Evolutionary conservation across 805 yeast genomes (phyloP).

Genomic region (Starmerella sp.): DNA sequence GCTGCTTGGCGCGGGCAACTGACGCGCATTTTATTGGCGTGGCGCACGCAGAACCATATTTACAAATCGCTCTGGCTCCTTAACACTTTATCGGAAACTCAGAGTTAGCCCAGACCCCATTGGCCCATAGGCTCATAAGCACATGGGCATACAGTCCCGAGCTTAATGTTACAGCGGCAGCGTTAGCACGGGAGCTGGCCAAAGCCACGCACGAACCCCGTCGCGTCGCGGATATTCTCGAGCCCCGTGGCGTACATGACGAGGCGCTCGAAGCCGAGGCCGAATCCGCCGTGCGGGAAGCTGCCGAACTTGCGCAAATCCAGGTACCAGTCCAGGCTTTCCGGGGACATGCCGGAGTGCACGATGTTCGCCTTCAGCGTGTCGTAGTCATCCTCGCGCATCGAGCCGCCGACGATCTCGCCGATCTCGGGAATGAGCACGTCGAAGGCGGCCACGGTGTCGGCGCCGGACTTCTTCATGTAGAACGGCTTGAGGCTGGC

Average conservation of each 20-base stretch:
- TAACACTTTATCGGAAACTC: background rate
- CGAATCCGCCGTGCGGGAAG: slow-evolving; percentile 95
- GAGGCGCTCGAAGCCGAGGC: slow-evolving; percentile 85
- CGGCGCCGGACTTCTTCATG: slow-evolving; percentile 45
- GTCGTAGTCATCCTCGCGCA: slow-evolving; percentile 63
- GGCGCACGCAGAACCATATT: too few relatives aligned
- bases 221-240: slow-evolving; percentile 74
- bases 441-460: slow-evolving; percentile 76
- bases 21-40: too few relatives aligned
- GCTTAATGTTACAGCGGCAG: background rate
- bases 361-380: slow-evolving; percentile 41
- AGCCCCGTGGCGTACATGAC: slow-evolving; percentile 60
- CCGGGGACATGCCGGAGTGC: slow-evolving; percentile 42
- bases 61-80: too few relatives aligned
- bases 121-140: too few relatives aligned
- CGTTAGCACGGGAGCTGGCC: slow-evolving; percentile 38
- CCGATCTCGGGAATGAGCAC: slow-evolving; percentile 83
- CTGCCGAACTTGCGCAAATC: slow-evolving; percentile 64
- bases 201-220: slow-evolving; percentile 74
- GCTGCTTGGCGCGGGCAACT: background rate
- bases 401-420: slow-evolving; percentile 86
- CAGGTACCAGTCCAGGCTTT: slow-evolving; percentile 67
- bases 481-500: slow-evolving; percentile 71
- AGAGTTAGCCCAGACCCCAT: background rate
- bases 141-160: background rate